Conservation (phyloP, 805 yeast genomes). For the Suhomyces emberorum region DNA sequence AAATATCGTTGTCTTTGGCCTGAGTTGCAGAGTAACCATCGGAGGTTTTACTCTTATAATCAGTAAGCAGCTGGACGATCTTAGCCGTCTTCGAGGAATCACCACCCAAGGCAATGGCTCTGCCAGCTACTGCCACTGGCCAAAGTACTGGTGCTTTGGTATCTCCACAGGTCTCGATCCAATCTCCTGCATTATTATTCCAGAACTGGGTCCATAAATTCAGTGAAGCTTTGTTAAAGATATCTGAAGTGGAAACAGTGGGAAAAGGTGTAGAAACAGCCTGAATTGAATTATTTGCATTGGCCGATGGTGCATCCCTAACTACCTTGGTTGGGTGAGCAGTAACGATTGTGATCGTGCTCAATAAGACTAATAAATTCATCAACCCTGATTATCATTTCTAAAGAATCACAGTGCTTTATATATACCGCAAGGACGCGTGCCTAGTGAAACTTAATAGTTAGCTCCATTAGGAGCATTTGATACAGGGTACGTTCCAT, state of each 20-base stretch:
- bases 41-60: slow-evolving; percentile 16
- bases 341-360: neutral
- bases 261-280: slow-evolving; percentile 1
- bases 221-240: neutral
- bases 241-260: slow-evolving; percentile 1
- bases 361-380: neutral
- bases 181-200: slow-evolving; percentile 8
- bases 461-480: no score
- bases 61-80: slow-evolving; percentile 12
- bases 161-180: slow-evolving; percentile 14
- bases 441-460: no score
- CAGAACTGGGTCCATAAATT: slow-evolving; percentile 13
- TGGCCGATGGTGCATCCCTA: neutral
- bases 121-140: slow-evolving; percentile 24
- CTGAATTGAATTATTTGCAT: neutral
- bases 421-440: no score
- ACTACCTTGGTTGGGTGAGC: slow-evolving; percentile 1
- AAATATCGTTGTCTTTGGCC: slow-evolving; percentile 21
- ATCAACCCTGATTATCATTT: no score
- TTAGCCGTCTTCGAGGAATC: slow-evolving; percentile 10
- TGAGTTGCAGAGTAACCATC: slow-evolving; percentile 22
- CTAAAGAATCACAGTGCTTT: no score
- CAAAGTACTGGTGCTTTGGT: slow-evolving; percentile 17
- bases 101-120: slow-evolving; percentile 15
- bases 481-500: no score